phyloP scores from a whole-genome alignment of 108 stramenopile species.

The Cyclotella cryptica region DNA sequence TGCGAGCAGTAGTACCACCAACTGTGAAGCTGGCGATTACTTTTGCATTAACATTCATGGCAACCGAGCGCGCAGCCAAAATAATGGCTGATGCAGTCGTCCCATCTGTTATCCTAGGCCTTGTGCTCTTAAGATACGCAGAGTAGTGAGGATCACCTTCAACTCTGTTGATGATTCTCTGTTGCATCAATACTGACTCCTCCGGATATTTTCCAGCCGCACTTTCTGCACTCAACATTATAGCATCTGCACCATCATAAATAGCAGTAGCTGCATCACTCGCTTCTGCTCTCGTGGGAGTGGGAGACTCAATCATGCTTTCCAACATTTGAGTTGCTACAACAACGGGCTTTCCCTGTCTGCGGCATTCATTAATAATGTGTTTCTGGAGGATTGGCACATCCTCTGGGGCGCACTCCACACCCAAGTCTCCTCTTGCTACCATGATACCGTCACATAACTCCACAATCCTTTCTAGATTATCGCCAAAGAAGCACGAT shows the following conservation, averaged over 20 bases:
- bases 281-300: constrained; percentile 95
- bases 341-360: constrained; percentile 86
- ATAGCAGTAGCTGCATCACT: constrained; percentile 96
- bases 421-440: constrained; percentile 95
- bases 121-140: constrained; percentile 50
- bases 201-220: constrained; percentile 93
- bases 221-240: constrained; percentile 95
- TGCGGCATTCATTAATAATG: constrained; percentile 92
- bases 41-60: constrained; percentile 84
- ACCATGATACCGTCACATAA: constrained; percentile 97
- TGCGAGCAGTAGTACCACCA: constrained; percentile 85
- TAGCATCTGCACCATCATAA: constrained; percentile 96
- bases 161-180: constrained; percentile 92
- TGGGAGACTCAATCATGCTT: constrained; percentile 92
- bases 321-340: constrained; percentile 75
- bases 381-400: constrained; percentile 94
- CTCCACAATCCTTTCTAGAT: constrained; percentile 80
- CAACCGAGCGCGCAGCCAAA: constrained; percentile 77
- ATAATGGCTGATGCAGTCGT: constrained; percentile 94
- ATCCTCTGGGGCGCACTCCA: constrained; percentile 92
- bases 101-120: constrained; percentile 60
- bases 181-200: constrained; percentile 94
- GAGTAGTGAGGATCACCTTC: constrained; percentile 89
- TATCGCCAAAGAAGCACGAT: constrained; percentile 74
- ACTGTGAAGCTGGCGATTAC: constrained; percentile 91